A percentile compares a stretch with the other conserved stretches of the same genome.
These are phyloP conservation scores for Saccharomycopsis sp. DNA, from an alignment of 805 yeast species.

Conservation along the genomic window DNA sequence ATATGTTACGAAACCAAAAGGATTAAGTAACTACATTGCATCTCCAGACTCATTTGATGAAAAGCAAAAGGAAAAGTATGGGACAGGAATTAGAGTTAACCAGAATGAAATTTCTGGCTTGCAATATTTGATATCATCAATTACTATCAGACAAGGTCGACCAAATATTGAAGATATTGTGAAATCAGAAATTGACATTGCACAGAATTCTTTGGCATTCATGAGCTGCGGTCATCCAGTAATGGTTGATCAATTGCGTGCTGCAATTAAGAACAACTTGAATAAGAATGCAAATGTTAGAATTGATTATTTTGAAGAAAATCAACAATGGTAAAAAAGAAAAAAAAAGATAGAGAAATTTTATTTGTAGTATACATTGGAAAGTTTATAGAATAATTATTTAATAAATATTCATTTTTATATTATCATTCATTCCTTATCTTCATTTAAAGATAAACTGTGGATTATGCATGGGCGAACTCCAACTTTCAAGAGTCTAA, in stretches of 20 bases:
- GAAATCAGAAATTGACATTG: conserved; percentile 31
- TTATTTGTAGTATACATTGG: too few relatives aligned
- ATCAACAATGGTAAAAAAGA: conserved; percentile 8
- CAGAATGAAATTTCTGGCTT: too few relatives aligned
- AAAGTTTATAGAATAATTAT: too few relatives aligned
- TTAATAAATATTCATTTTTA: too few relatives aligned
- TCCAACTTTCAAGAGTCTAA: too few relatives aligned
- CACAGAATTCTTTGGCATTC: conserved; percentile 37
- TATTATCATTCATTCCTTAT: too few relatives aligned
- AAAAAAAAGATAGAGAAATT: too few relatives aligned
- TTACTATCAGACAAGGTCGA: conserved; percentile 41
- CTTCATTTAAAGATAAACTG: too few relatives aligned
- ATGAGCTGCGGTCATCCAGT: conserved; percentile 43
- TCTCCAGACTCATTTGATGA: neutral
- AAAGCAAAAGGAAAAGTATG: neutral
- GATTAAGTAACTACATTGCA: neutral
- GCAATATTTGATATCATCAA: conserved; percentile 13
- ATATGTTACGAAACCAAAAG: conserved; percentile 25
- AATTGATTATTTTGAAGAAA: conserved; percentile 11
- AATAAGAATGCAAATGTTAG: neutral
- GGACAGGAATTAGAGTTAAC: too few relatives aligned
- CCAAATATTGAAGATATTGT: conserved; percentile 34
- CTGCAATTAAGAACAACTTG: conserved; percentile 12
- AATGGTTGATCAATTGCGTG: conserved; percentile 30
- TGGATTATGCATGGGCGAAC: too few relatives aligned